phyloP scores from a whole-genome alignment of 805 yeast species.

The Starmerella bacillaris region DNA sequence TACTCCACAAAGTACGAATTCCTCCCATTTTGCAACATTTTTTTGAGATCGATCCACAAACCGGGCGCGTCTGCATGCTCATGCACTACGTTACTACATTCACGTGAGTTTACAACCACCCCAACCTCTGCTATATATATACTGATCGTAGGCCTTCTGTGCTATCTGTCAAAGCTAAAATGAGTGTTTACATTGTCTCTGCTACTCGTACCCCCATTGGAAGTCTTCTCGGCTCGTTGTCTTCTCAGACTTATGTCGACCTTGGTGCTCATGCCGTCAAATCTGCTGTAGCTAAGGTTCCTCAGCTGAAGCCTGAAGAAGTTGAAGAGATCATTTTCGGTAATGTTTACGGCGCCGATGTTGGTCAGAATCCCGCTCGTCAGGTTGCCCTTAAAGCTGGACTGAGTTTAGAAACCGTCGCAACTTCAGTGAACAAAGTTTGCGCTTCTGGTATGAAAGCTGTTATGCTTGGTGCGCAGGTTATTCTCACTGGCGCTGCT shows the following conservation, averaged over 20 bases:
- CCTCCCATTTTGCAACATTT: too few relatives aligned
- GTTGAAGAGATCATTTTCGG: conserved; percentile 66
- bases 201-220: conserved; percentile 93
- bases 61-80: too few relatives aligned
- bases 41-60: too few relatives aligned
- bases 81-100: too few relatives aligned
- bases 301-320: conserved; percentile 14
- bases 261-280: conserved; percentile 86
- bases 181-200: conserved; percentile 67
- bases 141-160: too few relatives aligned
- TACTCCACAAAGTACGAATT: too few relatives aligned
- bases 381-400: conserved; percentile 92
- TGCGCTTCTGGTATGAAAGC: conserved; percentile 95
- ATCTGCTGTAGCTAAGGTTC: conserved; percentile 17
- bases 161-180: too few relatives aligned
- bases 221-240: conserved; percentile 69
- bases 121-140: too few relatives aligned
- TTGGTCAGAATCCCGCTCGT: conserved; percentile 96
- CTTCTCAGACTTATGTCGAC: conserved; percentile 62
- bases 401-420: conserved; percentile 57
- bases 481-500: conserved; percentile 72
- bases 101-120: too few relatives aligned
- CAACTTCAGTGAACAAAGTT: conserved; percentile 86
- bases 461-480: conserved; percentile 75
- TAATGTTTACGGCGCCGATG: conserved; percentile 77